phyloP scores from a whole-genome alignment of 768 basidiomycete genomes.

The Galerina sulciceps region DNA sequence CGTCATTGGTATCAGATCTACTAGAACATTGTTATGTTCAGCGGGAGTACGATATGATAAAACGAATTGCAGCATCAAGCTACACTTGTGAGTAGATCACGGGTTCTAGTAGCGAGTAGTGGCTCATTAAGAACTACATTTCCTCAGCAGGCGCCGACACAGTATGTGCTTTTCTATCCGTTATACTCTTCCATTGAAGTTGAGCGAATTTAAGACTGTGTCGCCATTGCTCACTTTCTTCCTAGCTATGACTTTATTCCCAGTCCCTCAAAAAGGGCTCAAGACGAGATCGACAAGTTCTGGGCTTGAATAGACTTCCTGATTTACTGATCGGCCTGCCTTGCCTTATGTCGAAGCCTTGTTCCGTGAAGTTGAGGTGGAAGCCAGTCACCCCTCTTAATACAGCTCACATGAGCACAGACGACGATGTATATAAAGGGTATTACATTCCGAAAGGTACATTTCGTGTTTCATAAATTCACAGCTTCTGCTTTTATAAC shows the following conservation, averaged over 20 bases:
- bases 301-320: constrained; percentile 33
- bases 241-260: constrained; percentile 33
- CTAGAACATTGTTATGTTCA: constrained; percentile 21
- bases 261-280: constrained; percentile 35
- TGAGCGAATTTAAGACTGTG: constrained; percentile 6
- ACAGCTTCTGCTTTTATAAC: background rate
- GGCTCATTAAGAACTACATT: background rate
- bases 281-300: constrained; percentile 35
- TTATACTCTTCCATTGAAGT: background rate
- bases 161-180: background rate
- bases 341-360: constrained; percentile 30
- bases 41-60: constrained; percentile 19
- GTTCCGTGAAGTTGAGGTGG: constrained; percentile 25
- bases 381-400: constrained; percentile 21
- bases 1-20: constrained; percentile 20
- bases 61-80: constrained; percentile 16
- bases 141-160: constrained; percentile 19
- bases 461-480: background rate
- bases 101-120: background rate
- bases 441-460: constrained; percentile 31
- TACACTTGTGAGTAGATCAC: constrained; percentile 17
- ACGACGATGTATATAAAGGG: constrained; percentile 32
- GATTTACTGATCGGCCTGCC: constrained; percentile 26
- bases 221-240: constrained; percentile 25
- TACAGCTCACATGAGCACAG: constrained; percentile 25